These are phyloP conservation scores for Moricandia arvensis DNA, from an alignment of 345 rosid species.

Conservation along the genomic window DNA sequence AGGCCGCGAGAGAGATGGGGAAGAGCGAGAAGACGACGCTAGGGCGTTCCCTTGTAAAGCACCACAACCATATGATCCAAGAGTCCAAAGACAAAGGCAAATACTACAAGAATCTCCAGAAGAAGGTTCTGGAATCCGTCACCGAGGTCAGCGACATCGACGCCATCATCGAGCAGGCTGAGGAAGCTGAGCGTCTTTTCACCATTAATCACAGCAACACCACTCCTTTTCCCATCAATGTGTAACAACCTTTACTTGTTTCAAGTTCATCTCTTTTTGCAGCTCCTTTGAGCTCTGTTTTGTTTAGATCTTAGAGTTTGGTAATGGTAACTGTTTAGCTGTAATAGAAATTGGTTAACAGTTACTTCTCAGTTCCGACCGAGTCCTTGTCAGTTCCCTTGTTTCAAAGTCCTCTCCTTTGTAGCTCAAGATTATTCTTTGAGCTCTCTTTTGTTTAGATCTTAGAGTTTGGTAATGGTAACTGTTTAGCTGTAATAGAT, in stretches of 20 bases:
- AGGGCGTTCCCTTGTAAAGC: slow-evolving; percentile 83
- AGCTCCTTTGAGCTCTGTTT: background rate
- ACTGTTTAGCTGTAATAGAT: too few species aligned
- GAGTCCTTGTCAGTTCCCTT: too few species aligned
- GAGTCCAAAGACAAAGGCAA: slow-evolving; percentile 83
- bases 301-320: background rate
- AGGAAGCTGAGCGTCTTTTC: slow-evolving; percentile 61
- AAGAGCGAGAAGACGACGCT: slow-evolving; percentile 78
- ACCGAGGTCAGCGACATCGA: slow-evolving; percentile 84
- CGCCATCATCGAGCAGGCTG: slow-evolving; percentile 73
- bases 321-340: background rate
- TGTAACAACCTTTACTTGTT: slow-evolving; percentile 43
- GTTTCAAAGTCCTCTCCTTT: too few species aligned
- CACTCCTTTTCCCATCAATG: slow-evolving; percentile 48
- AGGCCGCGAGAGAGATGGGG: slow-evolving; percentile 46
- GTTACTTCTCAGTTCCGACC: background rate
- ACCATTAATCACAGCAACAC: slow-evolving; percentile 44
- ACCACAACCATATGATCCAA: slow-evolving; percentile 84
- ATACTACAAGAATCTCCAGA: slow-evolving; percentile 57
- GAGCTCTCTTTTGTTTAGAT: too few species aligned
- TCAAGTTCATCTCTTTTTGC: background rate
- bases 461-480: too few species aligned
- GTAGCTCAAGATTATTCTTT: too few species aligned
- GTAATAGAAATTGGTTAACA: background rate
- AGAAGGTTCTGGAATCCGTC: slow-evolving; percentile 82